Evolutionary conservation across 257 asterid genomes (phyloP), one percentile per base, ranked within the genome.

Genomic region (Salvia hispanica): DNA sequence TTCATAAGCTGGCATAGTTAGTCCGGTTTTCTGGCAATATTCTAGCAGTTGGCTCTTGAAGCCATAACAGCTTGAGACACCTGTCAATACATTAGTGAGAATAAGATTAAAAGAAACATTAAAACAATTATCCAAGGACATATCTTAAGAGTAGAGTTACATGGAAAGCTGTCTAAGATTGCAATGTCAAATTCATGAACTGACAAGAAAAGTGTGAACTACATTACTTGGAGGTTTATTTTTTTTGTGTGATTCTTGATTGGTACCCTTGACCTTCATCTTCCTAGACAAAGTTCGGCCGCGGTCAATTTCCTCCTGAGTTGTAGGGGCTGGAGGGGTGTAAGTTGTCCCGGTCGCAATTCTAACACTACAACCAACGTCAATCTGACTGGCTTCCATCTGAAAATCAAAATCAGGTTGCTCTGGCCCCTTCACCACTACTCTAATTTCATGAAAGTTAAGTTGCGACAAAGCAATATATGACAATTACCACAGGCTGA

Each of bases 11-110:
- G 99, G 97, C 13, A 90, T 82, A 2, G 83, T 72, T 50, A 84
- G 67, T 70, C 97, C 96, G 43, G 80, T 90, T 78, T 86, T 94
- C 78, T 91, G 99, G 39, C 91, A 91, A 78, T 84, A 91, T 77
- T 94, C 96, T 73, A 91, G 99, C 85, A 94, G 78, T 16, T 86
- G 97, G 76, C 96, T 91, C 84, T 94, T 94, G 76, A 94, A 94
- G 40, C 91, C 84, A 69, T 87, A 88, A 78, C 96, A 94, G 16
- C 70, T 83, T 8, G 95, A 79, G 62, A 91, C 84, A 72, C 91
- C 99, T 91, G 78, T 39, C 1, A 69, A 82, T 62, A 70, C 66
- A 71, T 50, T 33, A 11, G 33, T 28, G 56, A 25, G 51, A 71
- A 47, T 60, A n/a, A n/a, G n/a, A n/a, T n/a, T n/a, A n/a, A n/a